A percentile compares a stretch with the other conserved stretches of the same genome.
phyloP scores from a whole-genome alignment of 2,329 filamentous ascomycete species.

The Sclerotinia spermophila region DNA sequence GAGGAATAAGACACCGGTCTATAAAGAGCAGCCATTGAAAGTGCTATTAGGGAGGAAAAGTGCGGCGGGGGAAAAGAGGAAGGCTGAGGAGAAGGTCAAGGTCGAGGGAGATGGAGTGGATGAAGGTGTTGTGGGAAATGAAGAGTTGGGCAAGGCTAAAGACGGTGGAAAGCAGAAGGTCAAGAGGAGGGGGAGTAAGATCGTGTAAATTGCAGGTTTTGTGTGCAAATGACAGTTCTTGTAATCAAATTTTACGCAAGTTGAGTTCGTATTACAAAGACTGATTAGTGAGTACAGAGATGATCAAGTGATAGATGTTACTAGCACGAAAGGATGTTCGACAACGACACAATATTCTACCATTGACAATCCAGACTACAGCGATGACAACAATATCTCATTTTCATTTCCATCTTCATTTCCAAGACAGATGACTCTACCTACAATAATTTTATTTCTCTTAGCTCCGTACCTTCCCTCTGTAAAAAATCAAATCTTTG shows the following conservation, averaged over 20 bases:
- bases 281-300: neutral
- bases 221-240: neutral
- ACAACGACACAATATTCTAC: neutral
- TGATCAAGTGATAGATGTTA: neutral
- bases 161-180: neutral
- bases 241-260: neutral
- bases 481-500: no score
- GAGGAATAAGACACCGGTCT: slow-evolving; percentile 5
- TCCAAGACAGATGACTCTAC: neutral
- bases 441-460: no score
- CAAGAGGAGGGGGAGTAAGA: slow-evolving; percentile 1
- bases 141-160: neutral
- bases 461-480: neutral
- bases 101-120: no score
- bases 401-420: neutral
- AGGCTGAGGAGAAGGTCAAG: neutral
- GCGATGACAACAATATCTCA: neutral
- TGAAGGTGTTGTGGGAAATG: neutral
- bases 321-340: neutral
- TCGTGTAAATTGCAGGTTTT: neutral
- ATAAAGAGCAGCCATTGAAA: neutral
- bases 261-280: neutral
- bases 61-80: neutral
- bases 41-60: neutral
- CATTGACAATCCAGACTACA: neutral